These are phyloP conservation scores for Wolfiporia cocos DNA, from an alignment of 1,284 basidiomycete genomes.

Conservation along the genomic window DNA sequence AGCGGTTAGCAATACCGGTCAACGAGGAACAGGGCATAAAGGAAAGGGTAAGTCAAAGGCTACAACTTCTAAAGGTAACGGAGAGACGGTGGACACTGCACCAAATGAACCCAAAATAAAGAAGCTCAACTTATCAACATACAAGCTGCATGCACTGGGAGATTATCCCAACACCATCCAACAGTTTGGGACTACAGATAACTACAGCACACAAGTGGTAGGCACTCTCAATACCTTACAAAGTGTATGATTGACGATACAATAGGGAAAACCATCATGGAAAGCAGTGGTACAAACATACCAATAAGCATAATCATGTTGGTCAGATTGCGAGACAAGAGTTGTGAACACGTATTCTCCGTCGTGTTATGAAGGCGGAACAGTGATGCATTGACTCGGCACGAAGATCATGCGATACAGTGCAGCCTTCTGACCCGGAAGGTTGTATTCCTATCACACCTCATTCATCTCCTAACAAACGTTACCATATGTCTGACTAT, in stretches of 20 bases:
- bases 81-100: not conserved
- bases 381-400: too few relatives aligned
- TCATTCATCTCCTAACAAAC: conserved; percentile 3
- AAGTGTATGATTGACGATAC: not conserved
- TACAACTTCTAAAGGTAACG: not conserved
- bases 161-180: conserved; percentile 27
- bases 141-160: conserved; percentile 28
- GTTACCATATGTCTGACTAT: conserved; percentile 11
- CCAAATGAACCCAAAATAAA: conserved; percentile 1
- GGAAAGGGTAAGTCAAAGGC: not conserved
- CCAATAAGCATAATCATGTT: conserved; percentile 22
- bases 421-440: too few relatives aligned
- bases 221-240: conserved; percentile 1
- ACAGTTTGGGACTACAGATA: conserved; percentile 29
- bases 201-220: conserved; percentile 28
- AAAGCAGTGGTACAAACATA: conserved; percentile 25
- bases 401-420: too few relatives aligned
- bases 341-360: not conserved
- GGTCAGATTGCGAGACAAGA: conserved; percentile 18
- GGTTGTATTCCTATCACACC: too few relatives aligned
- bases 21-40: not conserved
- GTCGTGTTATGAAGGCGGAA: too few relatives aligned
- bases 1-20: not conserved
- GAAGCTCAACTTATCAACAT: conserved; percentile 21
- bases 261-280: conserved; percentile 21